Base-by-base conservation (phyloP, 2,329 filamentous ascomycete genomes). In the Colletotrichum tamarilloi region DNA sequence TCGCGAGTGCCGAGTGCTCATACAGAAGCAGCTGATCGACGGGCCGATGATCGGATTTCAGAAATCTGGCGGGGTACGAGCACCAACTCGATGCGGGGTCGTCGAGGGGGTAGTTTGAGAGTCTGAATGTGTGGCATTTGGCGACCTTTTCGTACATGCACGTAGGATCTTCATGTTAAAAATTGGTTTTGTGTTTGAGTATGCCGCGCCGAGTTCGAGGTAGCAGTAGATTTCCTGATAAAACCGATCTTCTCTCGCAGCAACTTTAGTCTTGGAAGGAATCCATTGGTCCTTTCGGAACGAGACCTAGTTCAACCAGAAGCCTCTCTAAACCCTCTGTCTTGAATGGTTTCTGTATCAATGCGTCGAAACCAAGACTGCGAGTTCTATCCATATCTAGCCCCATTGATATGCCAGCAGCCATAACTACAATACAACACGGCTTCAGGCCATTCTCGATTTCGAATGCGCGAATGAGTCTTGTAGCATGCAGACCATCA, bases 391-490 rank as follows among this genome's bases (percentile, higher is more conserved):
- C 16, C 35, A 58, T n/a, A 24, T 28, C 62, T 30, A 3, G 5
- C n/a, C 22, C 14, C 14, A 14, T 22, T 5, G 52, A 19, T 8
- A 19, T 6, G 22, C 16, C 16, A 9, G 22, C 56, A 42, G 32
- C 24, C 58, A 46, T 38, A 26, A 38, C 42, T 11, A 86, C 85
- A 30, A 87, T 82, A 0, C 80, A 81, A 1, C 82, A 82, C 2
- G 82, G 82, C 2, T 78, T 70, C 1, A 84, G 75, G 0, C 79
- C 79, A n/a, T 80, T 76, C 1, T 84, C 80, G 11, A 80, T 79
- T 75, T 87, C 85, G 32, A 84, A 80, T 1, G 79, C 77, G 8
- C 85, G 81, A 26, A 86, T 86, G 67, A 79, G 78, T 7, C 79
- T 77, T n/a, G 84, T 86, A 0, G 81, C 79, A 3, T 79, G 80